These are phyloP conservation scores for Pichia membranifaciens DNA, from an alignment of 805 yeast species.

Conservation along the genomic window DNA sequence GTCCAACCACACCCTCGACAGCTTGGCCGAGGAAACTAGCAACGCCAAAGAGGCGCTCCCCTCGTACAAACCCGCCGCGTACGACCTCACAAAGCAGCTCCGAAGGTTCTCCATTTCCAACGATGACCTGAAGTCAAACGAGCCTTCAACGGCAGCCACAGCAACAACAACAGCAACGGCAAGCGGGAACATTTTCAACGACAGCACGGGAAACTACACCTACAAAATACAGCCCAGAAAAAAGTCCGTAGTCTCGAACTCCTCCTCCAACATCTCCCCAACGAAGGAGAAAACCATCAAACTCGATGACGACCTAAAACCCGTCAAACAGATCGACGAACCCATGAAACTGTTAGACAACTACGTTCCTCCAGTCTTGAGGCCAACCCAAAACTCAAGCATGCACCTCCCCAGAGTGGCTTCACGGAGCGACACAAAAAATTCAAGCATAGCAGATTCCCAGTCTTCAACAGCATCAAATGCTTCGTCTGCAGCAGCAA, in stretches of 20 bases:
- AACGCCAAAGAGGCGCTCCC: not conserved
- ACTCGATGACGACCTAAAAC: constrained; percentile 5
- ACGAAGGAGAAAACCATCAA: constrained; percentile 2
- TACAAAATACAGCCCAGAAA: constrained; percentile 2
- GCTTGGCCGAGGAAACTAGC: constrained; percentile 18
- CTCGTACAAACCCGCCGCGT: constrained; percentile 40
- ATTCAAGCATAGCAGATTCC: not conserved
- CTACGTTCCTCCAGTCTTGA: constrained; percentile 47
- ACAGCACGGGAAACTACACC: not conserved
- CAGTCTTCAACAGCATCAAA: not conserved
- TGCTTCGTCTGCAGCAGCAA: not conserved
- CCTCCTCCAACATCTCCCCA: constrained; percentile 13
- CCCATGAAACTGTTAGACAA: constrained; percentile 39
- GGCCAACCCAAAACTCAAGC: constrained; percentile 29
- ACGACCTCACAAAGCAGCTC: constrained; percentile 38
- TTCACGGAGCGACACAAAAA: not conserved
- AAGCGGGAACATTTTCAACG: not conserved
- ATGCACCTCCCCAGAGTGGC: not conserved
- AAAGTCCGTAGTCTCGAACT: constrained; percentile 6
- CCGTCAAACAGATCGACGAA: constrained; percentile 38
- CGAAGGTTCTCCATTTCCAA: constrained; percentile 28
- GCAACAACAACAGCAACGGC: not conserved
- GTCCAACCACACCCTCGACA: constrained; percentile 18
- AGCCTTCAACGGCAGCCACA: not conserved
- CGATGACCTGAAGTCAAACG: constrained; percentile 6